Evolutionary conservation across 352 stramenopile species (phyloP).

Genomic region (Pythium brassicae): DNA sequence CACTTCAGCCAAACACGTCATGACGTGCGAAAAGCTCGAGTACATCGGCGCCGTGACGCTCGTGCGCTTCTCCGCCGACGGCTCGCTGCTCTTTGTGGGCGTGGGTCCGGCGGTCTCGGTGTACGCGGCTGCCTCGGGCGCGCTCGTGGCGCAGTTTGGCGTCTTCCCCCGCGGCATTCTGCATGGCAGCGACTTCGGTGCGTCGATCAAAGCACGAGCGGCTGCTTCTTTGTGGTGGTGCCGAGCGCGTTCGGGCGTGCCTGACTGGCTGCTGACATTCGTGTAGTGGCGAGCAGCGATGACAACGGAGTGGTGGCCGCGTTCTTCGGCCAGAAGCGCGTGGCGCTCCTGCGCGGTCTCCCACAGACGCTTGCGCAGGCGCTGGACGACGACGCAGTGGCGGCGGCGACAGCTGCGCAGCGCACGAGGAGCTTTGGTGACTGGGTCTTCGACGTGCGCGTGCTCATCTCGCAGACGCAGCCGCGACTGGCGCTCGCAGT

Average conservation of each 20-base stretch:
- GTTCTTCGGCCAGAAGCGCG: constrained; percentile 82
- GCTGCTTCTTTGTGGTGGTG: not conserved
- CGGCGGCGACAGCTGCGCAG: constrained; percentile 17
- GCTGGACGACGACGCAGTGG: constrained; percentile 5
- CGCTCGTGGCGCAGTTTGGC: constrained; percentile 34
- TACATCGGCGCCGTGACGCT: constrained; percentile 84
- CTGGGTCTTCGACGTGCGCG: constrained; percentile 80
- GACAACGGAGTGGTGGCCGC: constrained; percentile 23
- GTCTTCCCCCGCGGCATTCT: constrained; percentile 66
- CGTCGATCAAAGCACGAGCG: no score
- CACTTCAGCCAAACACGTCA: not conserved
- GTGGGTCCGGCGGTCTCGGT: constrained; percentile 61
- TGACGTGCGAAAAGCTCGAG: constrained; percentile 54
- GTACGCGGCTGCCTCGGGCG: constrained; percentile 48
- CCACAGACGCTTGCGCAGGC: constrained; percentile 28
- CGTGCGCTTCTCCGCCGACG: constrained; percentile 64
- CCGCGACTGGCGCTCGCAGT: constrained; percentile 35
- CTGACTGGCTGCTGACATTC: not conserved
- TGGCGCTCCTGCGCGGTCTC: constrained; percentile 47
- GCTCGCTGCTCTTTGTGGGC: constrained; percentile 69
- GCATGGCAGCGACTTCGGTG: constrained; percentile 64
- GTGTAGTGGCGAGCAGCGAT: not conserved
- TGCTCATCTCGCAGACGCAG: constrained; percentile 31
- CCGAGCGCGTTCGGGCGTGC: not conserved
- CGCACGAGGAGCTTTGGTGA: constrained; percentile 61